These are phyloP conservation scores for Stylosanthes scabra DNA, from an alignment of 331 rosid species.

Conservation along the genomic window DNA sequence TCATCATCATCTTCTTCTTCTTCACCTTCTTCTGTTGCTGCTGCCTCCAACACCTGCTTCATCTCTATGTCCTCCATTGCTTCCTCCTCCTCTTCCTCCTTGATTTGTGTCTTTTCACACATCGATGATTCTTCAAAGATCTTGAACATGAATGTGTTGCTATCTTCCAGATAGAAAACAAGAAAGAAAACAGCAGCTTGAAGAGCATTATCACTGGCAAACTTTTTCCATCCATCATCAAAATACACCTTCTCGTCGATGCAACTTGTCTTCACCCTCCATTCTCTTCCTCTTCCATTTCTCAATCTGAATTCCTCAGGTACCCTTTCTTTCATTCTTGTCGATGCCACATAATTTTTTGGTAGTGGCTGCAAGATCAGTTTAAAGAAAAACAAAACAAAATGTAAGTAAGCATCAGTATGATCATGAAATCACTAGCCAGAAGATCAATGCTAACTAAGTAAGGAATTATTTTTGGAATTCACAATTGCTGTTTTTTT, in stretches of 20 bases:
- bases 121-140: constrained; percentile 19
- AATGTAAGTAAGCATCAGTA: no score
- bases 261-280: constrained; percentile 4
- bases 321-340: not conserved
- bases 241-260: constrained; percentile 4
- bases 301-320: constrained; percentile 23
- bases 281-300: constrained; percentile 28
- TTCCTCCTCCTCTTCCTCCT: not conserved
- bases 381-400: not conserved
- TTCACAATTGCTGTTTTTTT: no score
- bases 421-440: no score
- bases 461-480: no score
- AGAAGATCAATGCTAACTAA: no score
- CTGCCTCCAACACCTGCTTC: not conserved
- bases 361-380: constrained; percentile 40
- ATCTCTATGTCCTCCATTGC: not conserved
- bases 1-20: no score
- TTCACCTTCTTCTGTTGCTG: not conserved
- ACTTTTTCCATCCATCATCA: constrained; percentile 38
- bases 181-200: not conserved
- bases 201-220: constrained; percentile 24
- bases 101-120: constrained; percentile 28
- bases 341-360: constrained; percentile 16
- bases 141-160: constrained; percentile 17
- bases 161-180: constrained; percentile 18